phyloP scores from a whole-genome alignment of 2,329 filamentous ascomycete species.

The Fusarium sp. region DNA sequence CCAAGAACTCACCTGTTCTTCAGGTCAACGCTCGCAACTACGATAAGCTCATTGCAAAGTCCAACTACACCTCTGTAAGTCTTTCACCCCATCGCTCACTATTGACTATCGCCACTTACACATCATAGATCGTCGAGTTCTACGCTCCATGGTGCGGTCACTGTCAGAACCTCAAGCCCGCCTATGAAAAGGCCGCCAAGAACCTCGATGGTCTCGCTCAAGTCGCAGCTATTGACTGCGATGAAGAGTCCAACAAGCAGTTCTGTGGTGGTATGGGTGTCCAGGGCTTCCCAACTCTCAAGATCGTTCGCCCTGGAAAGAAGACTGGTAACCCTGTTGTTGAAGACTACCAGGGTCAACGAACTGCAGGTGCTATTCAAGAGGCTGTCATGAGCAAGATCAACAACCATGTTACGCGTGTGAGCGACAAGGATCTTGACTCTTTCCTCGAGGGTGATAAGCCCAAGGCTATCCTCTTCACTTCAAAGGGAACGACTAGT shows the following conservation, averaged over 20 bases:
- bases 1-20: slow-evolving; percentile 86
- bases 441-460: slow-evolving; percentile 77
- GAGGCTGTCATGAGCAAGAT: slow-evolving; percentile 88
- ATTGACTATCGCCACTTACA: not conserved
- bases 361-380: slow-evolving; percentile 86
- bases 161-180: slow-evolving; percentile 94
- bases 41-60: slow-evolving; percentile 83
- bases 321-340: slow-evolving; percentile 82
- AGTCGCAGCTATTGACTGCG: slow-evolving; percentile 94
- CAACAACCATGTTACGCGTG: slow-evolving; percentile 86
- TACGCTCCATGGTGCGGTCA: slow-evolving; percentile 99
- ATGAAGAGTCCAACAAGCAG: slow-evolving; percentile 90
- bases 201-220: slow-evolving; percentile 92
- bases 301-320: slow-evolving; percentile 88
- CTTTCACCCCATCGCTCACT: not conserved
- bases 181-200: slow-evolving; percentile 92
- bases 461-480: slow-evolving; percentile 91
- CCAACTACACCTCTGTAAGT: slow-evolving; percentile 89
- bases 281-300: slow-evolving; percentile 94
- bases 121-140: slow-evolving; percentile 76
- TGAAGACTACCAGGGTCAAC: slow-evolving; percentile 89
- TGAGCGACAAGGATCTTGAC: slow-evolving; percentile 83
- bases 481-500: slow-evolving; percentile 89
- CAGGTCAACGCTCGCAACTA: slow-evolving; percentile 84
- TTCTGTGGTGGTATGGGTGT: slow-evolving; percentile 88